Evolutionary conservation across 441 rosid species (phyloP).

Genomic region (Populus tomentosa): DNA sequence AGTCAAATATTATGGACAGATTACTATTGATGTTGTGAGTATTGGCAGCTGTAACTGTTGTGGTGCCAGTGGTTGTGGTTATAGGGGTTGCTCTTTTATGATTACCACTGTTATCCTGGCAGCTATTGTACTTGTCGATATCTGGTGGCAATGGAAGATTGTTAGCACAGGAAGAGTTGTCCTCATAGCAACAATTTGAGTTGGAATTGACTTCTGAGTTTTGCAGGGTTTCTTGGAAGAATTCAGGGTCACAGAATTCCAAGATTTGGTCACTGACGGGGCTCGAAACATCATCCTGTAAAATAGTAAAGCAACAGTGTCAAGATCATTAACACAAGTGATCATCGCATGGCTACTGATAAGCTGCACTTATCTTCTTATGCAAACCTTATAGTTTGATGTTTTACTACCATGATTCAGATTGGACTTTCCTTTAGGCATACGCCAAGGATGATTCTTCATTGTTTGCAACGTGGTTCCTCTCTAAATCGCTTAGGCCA

Average conservation of each 20-base stretch:
- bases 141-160: constrained; percentile 33
- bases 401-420: background rate
- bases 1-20: constrained; percentile 51
- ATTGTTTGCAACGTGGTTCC: constrained; percentile 13
- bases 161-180: constrained; percentile 28
- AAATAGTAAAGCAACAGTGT: constrained; percentile 15
- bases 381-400: background rate
- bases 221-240: constrained; percentile 61
- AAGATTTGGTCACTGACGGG: constrained; percentile 62
- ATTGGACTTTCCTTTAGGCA: constrained; percentile 20
- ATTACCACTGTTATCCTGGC: constrained; percentile 29
- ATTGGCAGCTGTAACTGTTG: constrained; percentile 20
- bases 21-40: constrained; percentile 23
- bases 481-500: constrained; percentile 12
- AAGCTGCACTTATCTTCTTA: background rate
- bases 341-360: too few species aligned
- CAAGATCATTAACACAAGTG: background rate
- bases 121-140: constrained; percentile 24
- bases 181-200: constrained; percentile 50
- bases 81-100: constrained; percentile 16
- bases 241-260: constrained; percentile 63
- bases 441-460: constrained; percentile 18
- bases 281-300: constrained; percentile 78
- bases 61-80: constrained; percentile 27
- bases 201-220: constrained; percentile 70